Base-by-base conservation (phyloP, 2,329 filamentous ascomycete species). In the Reticulascus tulasneorum region DNA sequence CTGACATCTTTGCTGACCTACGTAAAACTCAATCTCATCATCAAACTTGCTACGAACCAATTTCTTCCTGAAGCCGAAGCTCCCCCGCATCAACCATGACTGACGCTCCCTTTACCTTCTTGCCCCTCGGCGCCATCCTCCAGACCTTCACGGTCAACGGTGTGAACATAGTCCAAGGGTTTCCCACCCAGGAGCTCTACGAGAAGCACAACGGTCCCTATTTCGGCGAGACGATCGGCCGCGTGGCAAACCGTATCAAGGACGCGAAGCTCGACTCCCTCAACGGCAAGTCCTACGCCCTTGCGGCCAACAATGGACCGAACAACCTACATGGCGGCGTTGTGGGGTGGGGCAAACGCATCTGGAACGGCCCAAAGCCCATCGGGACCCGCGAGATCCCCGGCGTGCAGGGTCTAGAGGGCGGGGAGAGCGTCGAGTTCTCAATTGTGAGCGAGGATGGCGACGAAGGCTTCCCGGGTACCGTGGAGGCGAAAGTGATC, bases 171-270 rank as follows among this genome's bases (percentile, higher is more conserved):
- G 90, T 96, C 16, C 85, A 93, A 49, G 82, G 83, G 35, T 96
- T 96, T 66, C 77, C 85, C 13, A 80, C 74, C 11, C 76, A 84
- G 35, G 78, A 84, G 28, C 77, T 82, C 42, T 96, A 96, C 66
- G 75, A 75, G 47, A 65, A 77, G 49, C 68, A 90, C 69, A 91
- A 93, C 65, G 67, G 63, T 9, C 81, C 86, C 2, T 90, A 81
- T 69, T 97, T 95, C 56, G 91, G 93, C 46, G 90, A 91, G 59
- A 97, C 88, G 28, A 95, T 97, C 58, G 93, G 93, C 37, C 86
- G 80, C 35, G 69, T 82, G 15, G 79, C 89, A 43, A 97, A 97
- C 67, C 83, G 91, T 38, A 79, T 95, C 56, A 76, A 78, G 38
- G 69, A 74, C 53, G 88, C 82, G 18, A 72, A 77, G 48, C 80